Evolutionary conservation across 495 filamentous ascomycete species (phyloP).

Genomic region (Cercophora newfieldiana): DNA sequence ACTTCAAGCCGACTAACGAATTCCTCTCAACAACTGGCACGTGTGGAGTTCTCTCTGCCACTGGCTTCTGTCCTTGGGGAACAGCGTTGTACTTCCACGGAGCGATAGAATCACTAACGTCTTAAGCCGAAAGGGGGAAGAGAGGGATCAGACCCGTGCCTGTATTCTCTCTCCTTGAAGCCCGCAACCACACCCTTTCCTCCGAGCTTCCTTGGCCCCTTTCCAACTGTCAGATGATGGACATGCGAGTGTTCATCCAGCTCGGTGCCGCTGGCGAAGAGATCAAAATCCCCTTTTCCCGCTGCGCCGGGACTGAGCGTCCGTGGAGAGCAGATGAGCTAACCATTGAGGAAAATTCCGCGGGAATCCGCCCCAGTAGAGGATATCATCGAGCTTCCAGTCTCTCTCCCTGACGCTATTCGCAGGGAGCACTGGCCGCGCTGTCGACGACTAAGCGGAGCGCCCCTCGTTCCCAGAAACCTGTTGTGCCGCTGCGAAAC

Average conservation of each 20-base stretch:
- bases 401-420: neutral
- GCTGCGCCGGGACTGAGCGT: neutral
- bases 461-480: neutral
- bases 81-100: too few species aligned
- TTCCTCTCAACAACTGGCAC: too few species aligned
- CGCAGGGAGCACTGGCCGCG: neutral
- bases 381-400: neutral
- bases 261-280: neutral
- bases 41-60: too few species aligned
- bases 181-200: neutral
- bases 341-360: neutral
- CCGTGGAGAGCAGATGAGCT: neutral
- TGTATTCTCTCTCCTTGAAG: too few species aligned
- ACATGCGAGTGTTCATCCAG: neutral
- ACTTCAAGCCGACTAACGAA: too few species aligned
- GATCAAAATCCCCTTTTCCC: neutral
- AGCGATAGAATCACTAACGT: too few species aligned
- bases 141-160: too few species aligned
- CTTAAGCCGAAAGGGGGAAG: too few species aligned
- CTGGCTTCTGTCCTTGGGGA: too few species aligned
- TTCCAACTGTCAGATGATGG: neutral
- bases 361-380: neutral
- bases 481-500: neutral
- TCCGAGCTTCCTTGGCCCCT: neutral
- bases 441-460: neutral